A percentile compares a stretch with the other conserved stretches of the same genome.
phyloP scores from a whole-genome alignment of 2,329 filamentous ascomycete genomes.

The Aspergillus sp. region DNA sequence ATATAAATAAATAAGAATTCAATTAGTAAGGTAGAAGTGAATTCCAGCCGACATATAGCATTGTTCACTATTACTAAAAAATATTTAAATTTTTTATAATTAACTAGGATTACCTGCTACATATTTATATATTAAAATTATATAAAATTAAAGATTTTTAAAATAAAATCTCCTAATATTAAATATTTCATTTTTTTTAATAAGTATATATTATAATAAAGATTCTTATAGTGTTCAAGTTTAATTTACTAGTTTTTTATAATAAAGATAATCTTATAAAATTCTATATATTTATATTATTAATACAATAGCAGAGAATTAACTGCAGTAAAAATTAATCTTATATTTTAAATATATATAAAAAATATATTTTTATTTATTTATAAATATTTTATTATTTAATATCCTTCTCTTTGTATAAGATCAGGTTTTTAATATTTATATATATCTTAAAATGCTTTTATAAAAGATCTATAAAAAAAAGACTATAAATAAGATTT shows the following conservation, averaged over 20 bases:
- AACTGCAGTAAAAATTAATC: background rate
- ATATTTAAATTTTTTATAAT: too few relatives aligned
- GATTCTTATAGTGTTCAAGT: background rate
- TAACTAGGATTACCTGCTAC: too few relatives aligned
- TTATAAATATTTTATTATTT: background rate
- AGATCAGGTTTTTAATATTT: background rate
- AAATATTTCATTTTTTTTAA: background rate
- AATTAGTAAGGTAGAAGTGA: too few relatives aligned
- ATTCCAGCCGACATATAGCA: too few relatives aligned
- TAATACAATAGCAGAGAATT: background rate
- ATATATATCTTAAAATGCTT: background rate
- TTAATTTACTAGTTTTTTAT: background rate
- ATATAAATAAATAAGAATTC: too few relatives aligned
- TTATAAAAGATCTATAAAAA: background rate
- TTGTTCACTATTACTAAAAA: too few relatives aligned
- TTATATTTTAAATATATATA: background rate
- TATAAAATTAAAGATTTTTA: background rate
- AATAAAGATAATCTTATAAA: background rate
- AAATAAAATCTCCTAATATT: background rate
- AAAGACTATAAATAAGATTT: too few relatives aligned
- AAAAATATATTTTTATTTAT: background rate
- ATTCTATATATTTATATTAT: background rate
- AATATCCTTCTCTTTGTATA: background rate
- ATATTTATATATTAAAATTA: background rate
- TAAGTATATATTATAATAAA: background rate